Evolutionary conservation across 495 filamentous ascomycete species (phyloP).

Genomic region (Penicillium macrosclerotiorum): DNA sequence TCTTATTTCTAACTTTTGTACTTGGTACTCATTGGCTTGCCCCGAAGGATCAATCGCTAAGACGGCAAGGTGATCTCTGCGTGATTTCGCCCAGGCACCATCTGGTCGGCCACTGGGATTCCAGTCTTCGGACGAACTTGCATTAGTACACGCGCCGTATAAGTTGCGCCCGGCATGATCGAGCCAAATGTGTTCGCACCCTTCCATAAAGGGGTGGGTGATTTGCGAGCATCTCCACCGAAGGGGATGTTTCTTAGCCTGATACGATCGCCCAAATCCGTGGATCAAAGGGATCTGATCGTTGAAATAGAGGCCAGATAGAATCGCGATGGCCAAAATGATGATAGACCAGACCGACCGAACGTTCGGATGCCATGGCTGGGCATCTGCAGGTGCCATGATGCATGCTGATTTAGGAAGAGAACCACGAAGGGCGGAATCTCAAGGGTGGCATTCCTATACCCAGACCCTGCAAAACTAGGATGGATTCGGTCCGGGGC

Average conservation of each 20-base stretch:
- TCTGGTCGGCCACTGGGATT: background rate
- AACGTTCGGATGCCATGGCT: background rate
- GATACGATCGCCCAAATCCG: background rate
- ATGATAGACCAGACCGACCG: background rate
- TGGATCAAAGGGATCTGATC: background rate
- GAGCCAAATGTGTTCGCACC: constrained; percentile 17
- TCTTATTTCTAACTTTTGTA: constrained; percentile 2
- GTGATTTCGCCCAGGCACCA: background rate
- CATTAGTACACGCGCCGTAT: constrained; percentile 8
- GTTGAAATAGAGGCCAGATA: background rate
- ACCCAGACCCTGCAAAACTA: too few relatives aligned
- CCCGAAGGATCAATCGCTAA: constrained; percentile 10
- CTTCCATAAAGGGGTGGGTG: constrained; percentile 11
- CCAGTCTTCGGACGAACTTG: constrained; percentile 1
- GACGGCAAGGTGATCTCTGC: constrained; percentile 8
- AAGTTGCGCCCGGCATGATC: constrained; percentile 8
- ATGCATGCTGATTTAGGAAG: too few relatives aligned
- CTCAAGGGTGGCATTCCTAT: too few relatives aligned
- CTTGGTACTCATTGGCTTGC: constrained; percentile 2
- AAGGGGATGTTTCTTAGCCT: background rate
- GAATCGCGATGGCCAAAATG: background rate
- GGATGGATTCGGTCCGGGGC: too few relatives aligned
- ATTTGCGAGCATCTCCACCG: constrained; percentile 3
- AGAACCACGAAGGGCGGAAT: too few relatives aligned
- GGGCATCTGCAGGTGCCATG: background rate